Base-by-base conservation (phyloP, 176 grass and related monocot species). In the Poa annua region DNA sequence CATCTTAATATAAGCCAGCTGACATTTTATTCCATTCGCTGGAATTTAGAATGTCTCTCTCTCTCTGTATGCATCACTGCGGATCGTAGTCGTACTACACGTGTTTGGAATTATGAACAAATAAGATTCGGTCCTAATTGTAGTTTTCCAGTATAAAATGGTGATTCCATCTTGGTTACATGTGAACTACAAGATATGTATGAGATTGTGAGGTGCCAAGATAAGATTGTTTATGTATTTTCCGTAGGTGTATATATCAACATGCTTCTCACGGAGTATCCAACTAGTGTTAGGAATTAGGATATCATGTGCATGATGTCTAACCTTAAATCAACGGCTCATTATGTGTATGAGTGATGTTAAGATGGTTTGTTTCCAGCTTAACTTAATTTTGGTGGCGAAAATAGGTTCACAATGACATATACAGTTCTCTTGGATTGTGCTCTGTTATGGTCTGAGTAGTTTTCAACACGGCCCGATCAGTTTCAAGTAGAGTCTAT, bases 1-100 rank as follows among this genome's bases (percentile, higher is more conserved):
- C 69, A 71, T 71, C 39, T 16, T n/a, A 33, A 22, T 70, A 13
- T 25, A 71, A 11, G 22, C 5, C 2, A 71, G 4, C 13, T 2
- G 49, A 12, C 21, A 57, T 61, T 87, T n/a, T 49, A 57, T 61
- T 77, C 8, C 11, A 76, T 35, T 45, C 16, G 2, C 4, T 49
- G 10, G 25, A 65, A 39, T 47, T 11, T 26, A 2, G 61, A 74
- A 59, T 75, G 57, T 52, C 11, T 83, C 22, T 32, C 4, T 69
- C n/a, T n/a, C n/a, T n/a, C n/a, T n/a, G 49, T 63, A 74, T 47
- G 61, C 73, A 79, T 55, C 55, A 73, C 17, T 36, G 7, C 8
- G 56, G 22, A 55, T 81, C 21, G 2, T 57, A 36, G 49, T 39
- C 25, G 1, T 44, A 17, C 21, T 63, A 17, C 53, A 84, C 9